Conservation (phyloP, 768 basidiomycete genomes). For the Boletus coccyginus region DNA sequence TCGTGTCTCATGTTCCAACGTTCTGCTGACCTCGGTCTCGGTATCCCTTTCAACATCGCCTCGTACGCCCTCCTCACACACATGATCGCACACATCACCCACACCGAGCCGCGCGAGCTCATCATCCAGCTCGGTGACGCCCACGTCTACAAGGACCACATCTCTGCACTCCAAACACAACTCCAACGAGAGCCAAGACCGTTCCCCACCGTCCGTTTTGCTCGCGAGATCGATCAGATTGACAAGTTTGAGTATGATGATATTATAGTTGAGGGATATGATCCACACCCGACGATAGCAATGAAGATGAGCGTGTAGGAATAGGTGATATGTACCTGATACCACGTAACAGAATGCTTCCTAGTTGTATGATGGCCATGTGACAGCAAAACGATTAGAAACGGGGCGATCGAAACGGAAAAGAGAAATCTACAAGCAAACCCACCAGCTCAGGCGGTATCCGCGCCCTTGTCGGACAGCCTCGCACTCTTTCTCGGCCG, state of each 20-base stretch:
- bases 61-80: slow-evolving; percentile 97
- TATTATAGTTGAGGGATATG: slow-evolving; percentile 83
- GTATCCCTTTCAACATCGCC: slow-evolving; percentile 98
- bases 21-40: slow-evolving; percentile 94
- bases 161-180: slow-evolving; percentile 82
- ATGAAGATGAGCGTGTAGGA: slow-evolving; percentile 94
- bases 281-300: slow-evolving; percentile 76
- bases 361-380: not conserved
- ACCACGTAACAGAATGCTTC: not conserved
- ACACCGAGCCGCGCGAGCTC: slow-evolving; percentile 83
- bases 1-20: slow-evolving; percentile 98
- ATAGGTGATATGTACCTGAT: not conserved
- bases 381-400: not conserved
- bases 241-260: slow-evolving; percentile 82
- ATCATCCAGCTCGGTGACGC: slow-evolving; percentile 97
- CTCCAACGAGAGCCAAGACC: slow-evolving; percentile 71
- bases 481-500: slow-evolving; percentile 24
- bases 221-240: slow-evolving; percentile 62
- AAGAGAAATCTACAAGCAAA: not conserved
- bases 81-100: slow-evolving; percentile 93
- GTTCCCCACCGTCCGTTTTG: slow-evolving; percentile 82
- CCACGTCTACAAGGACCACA: slow-evolving; percentile 92
- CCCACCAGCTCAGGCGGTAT: not conserved
- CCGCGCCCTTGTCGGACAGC: slow-evolving; percentile 1
- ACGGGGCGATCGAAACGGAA: not conserved